Evolutionary conservation across 2,329 filamentous ascomycete genomes (phyloP).

Genomic region (Ascocoryne sarcoides): DNA sequence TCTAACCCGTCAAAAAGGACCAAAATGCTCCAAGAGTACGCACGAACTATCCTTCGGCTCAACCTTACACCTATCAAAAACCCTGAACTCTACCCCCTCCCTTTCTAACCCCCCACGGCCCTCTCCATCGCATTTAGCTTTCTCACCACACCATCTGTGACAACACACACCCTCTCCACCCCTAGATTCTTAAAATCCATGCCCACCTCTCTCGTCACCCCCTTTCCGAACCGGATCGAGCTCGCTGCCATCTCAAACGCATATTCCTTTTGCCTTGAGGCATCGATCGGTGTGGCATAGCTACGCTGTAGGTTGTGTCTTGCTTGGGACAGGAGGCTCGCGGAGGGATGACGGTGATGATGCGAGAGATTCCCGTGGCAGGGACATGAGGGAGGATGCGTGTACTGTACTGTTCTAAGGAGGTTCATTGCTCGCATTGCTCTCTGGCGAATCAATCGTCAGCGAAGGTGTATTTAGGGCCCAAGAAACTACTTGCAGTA

Average conservation of each 20-base stretch:
- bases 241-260: conserved; percentile 98
- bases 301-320: conserved; percentile 39
- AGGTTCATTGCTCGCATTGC: conserved; percentile 60
- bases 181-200: conserved; percentile 96
- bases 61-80: conserved; percentile 72
- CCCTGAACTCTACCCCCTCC: conserved; percentile 71
- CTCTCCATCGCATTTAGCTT: conserved; percentile 76
- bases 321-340: conserved; percentile 33
- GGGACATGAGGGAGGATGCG: conserved; percentile 78
- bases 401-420: conserved; percentile 83
- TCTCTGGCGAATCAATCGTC: no score
- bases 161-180: conserved; percentile 77
- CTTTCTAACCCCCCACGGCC: conserved; percentile 66
- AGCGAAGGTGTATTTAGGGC: no score
- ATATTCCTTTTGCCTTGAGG: conserved; percentile 77
- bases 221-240: conserved; percentile 86
- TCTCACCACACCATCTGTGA: conserved; percentile 77
- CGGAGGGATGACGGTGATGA: conserved; percentile 41
- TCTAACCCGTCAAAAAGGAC: no score
- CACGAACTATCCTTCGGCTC: conserved; percentile 94
- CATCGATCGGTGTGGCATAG: conserved; percentile 69
- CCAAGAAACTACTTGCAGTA: conserved; percentile 15
- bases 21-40: conserved; percentile 33
- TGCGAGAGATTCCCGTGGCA: conserved; percentile 86
- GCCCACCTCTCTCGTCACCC: conserved; percentile 88